Evolutionary conservation across 148 eudicot species (phyloP).

Genomic region (Suaeda aralocaspica): DNA sequence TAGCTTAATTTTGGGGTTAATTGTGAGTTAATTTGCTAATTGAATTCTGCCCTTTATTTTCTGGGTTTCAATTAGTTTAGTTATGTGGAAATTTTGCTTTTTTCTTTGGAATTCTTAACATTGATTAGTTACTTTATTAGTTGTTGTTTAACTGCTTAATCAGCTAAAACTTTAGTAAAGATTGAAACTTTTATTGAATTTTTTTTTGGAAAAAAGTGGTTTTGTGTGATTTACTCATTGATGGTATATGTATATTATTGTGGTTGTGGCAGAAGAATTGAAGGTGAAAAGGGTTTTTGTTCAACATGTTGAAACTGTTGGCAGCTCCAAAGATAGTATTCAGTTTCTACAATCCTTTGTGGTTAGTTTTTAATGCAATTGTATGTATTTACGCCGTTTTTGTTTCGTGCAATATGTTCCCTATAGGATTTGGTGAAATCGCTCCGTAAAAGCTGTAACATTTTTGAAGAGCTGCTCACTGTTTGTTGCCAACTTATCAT

Average conservation of each 20-base stretch:
- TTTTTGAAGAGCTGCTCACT: no score
- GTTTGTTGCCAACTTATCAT: not conserved
- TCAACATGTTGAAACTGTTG: slow-evolving; percentile 41
- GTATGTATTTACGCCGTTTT: not conserved
- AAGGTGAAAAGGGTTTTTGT: slow-evolving; percentile 40
- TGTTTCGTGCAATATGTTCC: not conserved
- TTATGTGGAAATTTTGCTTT: not conserved
- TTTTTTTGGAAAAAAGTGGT: not conserved
- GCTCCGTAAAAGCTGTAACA: no score
- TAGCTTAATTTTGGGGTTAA: not conserved
- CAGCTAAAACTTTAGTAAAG: not conserved
- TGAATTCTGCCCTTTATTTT: not conserved
- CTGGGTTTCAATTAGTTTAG: not conserved
- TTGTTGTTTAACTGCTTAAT: not conserved
- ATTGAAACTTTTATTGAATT: not conserved
- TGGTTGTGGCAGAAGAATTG: slow-evolving; percentile 24
- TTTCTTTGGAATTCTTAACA: not conserved
- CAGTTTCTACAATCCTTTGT: slow-evolving; percentile 36
- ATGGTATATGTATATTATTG: not conserved
- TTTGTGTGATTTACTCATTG: not conserved
- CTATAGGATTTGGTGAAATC: not conserved
- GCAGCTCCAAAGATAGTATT: slow-evolving; percentile 29
- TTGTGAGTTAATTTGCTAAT: not conserved
- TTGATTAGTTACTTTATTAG: not conserved
- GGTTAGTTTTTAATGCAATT: slow-evolving; percentile 24